Conservation (phyloP, 495 filamentous ascomycete species). For the Talaromyces adpressus region DNA sequence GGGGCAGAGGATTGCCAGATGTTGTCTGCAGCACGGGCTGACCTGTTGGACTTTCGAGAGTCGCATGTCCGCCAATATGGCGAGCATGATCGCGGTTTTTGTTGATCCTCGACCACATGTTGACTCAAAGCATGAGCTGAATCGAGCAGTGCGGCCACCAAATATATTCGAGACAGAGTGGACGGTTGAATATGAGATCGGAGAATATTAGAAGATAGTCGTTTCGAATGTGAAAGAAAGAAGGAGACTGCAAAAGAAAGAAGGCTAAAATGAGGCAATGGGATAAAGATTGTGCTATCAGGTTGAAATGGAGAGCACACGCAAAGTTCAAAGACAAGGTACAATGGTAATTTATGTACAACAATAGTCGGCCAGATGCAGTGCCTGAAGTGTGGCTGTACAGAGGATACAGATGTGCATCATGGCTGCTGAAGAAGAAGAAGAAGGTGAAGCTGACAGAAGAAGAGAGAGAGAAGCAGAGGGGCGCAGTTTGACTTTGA, state of each 20-base stretch:
- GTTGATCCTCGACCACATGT: constrained; percentile 38
- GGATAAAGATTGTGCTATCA: constrained; percentile 1
- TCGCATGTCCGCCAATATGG: not conserved
- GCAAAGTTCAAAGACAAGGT: not conserved
- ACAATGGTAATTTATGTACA: not conserved
- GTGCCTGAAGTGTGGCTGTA: not conserved
- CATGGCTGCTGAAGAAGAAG: not conserved
- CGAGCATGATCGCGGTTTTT: not conserved
- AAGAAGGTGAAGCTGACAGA: not conserved
- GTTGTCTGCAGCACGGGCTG: not conserved
- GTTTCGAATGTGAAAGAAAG: not conserved
- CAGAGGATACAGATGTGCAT: no score
- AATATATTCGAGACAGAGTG: not conserved
- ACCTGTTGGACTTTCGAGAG: not conserved
- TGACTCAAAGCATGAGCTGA: not conserved
- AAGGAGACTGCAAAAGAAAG: constrained; percentile 8
- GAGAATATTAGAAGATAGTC: not conserved
- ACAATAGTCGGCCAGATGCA: not conserved
- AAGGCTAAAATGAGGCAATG: constrained; percentile 3
- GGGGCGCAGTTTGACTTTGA: not conserved
- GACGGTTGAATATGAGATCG: not conserved
- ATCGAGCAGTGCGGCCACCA: not conserved
- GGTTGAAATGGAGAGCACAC: not conserved
- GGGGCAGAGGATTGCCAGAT: not conserved
- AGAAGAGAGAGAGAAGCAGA: not conserved